Evolutionary conservation across 306 rosid genomes (phyloP), one percentile per base, ranked within the genome.

Genomic region (Abrus pulchellus): DNA sequence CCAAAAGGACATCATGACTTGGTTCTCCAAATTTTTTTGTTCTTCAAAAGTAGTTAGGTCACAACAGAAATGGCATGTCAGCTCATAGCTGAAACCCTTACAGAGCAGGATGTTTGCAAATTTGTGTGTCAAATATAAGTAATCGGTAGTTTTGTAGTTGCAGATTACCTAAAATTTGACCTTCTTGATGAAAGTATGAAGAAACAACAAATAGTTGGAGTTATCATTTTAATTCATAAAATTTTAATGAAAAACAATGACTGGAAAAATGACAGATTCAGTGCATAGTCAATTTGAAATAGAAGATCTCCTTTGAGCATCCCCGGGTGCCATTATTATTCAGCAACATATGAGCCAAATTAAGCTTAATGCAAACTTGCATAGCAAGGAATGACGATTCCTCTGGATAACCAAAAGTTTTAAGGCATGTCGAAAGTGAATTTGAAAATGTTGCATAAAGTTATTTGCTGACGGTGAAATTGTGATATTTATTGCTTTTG

Each of bases 81-180:
- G 47, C 41, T 53, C 45, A 30, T 20, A 3, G 65, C 20, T 60
- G 38, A 70, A 83, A 20, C 56, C 61, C 2, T 13, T 43, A 43
- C 43, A 28, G 65, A 8, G 48, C 49, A 47, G 32, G 61, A 52
- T 64, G 33, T 40, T 52, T 1, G 69, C 50, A 84, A 84, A 79
- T 50, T 27, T 57, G 62, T 28, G 33, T 32, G 43, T 55, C 62
- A 74, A 48, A 45, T 33, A 32, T 68, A 41, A 49, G 40, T 33
- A 54, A 50, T 43, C n/a, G 40, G 73, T 48, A 52, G 60, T 32
- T 41, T 60, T 38, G 66, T 38, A 57, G 36, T 13, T 54, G 56
- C 66, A 48, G 72, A 28, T 66, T 54, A 62, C 38, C 53, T 55
- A 20, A 27, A 63, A 71, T 53, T 53, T 60, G 60, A 40, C 20